Conservation (phyloP, 2,329 filamentous ascomycete species). For the Diaporthe sp. region DNA sequence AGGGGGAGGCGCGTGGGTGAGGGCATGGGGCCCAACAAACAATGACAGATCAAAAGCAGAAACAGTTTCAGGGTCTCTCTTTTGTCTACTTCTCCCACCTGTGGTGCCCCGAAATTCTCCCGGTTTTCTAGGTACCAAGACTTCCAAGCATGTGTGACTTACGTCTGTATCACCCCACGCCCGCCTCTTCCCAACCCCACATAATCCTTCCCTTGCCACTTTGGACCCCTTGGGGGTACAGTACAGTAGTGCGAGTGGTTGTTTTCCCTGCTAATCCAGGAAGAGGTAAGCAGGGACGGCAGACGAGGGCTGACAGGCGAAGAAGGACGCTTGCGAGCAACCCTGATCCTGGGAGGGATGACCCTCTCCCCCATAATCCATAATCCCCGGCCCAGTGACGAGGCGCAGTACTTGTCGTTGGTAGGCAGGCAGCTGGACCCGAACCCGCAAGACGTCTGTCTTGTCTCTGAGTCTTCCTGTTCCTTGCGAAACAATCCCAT, state of each 20-base stretch:
- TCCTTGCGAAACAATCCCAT: background rate
- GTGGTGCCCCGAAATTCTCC: background rate
- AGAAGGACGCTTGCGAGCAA: slow-evolving; percentile 13
- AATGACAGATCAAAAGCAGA: slow-evolving; percentile 1
- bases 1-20: background rate
- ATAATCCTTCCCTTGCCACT: background rate
- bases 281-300: background rate
- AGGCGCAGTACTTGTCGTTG: background rate
- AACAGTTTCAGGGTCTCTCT: background rate
- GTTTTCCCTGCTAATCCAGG: background rate
- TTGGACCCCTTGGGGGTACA: slow-evolving; percentile 14
- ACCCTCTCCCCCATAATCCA: background rate
- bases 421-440: background rate
- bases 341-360: slow-evolving; percentile 4
- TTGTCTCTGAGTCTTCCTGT: background rate
- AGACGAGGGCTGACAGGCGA: slow-evolving; percentile 13
- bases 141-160: background rate
- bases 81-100: background rate
- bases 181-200: background rate
- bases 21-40: background rate
- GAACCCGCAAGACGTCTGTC: slow-evolving; percentile 16
- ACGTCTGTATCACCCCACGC: slow-evolving; percentile 31
- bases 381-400: background rate
- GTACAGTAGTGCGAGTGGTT: background rate
- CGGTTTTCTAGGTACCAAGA: background rate